These are phyloP conservation scores for Fistulifera solaris DNA, from an alignment of 108 stramenopile genomes.

Conservation along the genomic window DNA sequence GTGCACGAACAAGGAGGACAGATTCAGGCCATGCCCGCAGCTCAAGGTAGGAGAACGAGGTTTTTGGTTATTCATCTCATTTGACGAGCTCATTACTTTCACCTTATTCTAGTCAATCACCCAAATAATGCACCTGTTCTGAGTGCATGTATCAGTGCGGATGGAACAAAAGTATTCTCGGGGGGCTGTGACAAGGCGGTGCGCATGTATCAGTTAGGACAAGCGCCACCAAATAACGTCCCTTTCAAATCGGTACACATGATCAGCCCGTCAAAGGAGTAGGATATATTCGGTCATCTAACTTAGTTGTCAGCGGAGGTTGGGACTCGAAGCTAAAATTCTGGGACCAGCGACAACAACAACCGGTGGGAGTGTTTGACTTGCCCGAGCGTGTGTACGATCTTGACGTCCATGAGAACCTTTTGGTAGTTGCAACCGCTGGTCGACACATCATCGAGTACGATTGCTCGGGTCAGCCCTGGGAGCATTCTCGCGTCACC, in stretches of 20 bases:
- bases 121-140: slow-evolving; percentile 55
- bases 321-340: slow-evolving; percentile 71
- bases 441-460: slow-evolving; percentile 70
- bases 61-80: background rate
- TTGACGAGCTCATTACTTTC: background rate
- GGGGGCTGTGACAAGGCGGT: slow-evolving; percentile 76
- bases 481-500: slow-evolving; percentile 60
- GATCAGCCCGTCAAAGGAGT: slow-evolving; percentile 71
- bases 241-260: slow-evolving; percentile 77
- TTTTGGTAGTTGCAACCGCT: slow-evolving; percentile 82
- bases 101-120: slow-evolving; percentile 76
- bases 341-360: slow-evolving; percentile 82
- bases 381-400: slow-evolving; percentile 81
- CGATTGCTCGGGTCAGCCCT: slow-evolving; percentile 62
- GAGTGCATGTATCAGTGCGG: slow-evolving; percentile 57
- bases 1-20: slow-evolving; percentile 70
- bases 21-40: slow-evolving; percentile 57
- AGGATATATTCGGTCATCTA: slow-evolving; percentile 46
- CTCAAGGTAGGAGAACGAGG: slow-evolving; percentile 32
- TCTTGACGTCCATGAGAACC: slow-evolving; percentile 70
- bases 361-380: slow-evolving; percentile 60
- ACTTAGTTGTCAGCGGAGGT: slow-evolving; percentile 73
- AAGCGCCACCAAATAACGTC: slow-evolving; percentile 46
- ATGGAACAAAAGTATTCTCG: slow-evolving; percentile 71
- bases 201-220: slow-evolving; percentile 81